Conservation (phyloP, 768 basidiomycete species). For the Mycena crocata region DNA sequence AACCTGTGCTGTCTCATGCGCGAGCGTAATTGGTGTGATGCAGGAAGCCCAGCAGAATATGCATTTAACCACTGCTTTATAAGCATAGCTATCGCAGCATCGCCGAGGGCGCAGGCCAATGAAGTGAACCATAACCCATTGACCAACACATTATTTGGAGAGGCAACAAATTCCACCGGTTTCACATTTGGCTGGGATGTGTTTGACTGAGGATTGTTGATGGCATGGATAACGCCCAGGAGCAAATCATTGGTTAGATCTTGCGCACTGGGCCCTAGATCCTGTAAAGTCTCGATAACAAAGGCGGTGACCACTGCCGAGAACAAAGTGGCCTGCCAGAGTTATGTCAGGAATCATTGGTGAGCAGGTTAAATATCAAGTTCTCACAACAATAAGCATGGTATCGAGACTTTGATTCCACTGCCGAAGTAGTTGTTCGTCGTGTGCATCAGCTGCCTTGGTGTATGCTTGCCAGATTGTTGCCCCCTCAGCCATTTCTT, state of each 20-base stretch:
- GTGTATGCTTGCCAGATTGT: slow-evolving; percentile 26
- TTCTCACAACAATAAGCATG: slow-evolving; percentile 25
- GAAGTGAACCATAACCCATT: slow-evolving; percentile 28
- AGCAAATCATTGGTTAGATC: slow-evolving; percentile 20
- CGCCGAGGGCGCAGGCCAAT: slow-evolving; percentile 25
- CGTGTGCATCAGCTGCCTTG: slow-evolving; percentile 20
- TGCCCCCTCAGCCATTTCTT: slow-evolving; percentile 26
- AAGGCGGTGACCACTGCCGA: slow-evolving; percentile 29
- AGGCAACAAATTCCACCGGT: slow-evolving; percentile 16
- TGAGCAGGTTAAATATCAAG: not conserved
- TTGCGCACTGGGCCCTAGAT: slow-evolving; percentile 21
- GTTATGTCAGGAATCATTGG: not conserved
- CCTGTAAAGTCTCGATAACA: slow-evolving; percentile 15
- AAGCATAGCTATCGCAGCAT: slow-evolving; percentile 26
- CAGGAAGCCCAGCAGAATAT: slow-evolving; percentile 26
- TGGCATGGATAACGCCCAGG: slow-evolving; percentile 7
- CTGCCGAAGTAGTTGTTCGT: slow-evolving; percentile 23
- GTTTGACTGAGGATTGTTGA: slow-evolving; percentile 15
- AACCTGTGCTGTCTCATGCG: slow-evolving; percentile 28
- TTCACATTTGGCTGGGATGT: slow-evolving; percentile 13
- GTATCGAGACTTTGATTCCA: slow-evolving; percentile 29
- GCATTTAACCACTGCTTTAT: slow-evolving; percentile 30
- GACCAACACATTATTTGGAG: slow-evolving; percentile 22
- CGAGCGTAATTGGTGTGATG: slow-evolving; percentile 22
- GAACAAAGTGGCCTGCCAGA: slow-evolving; percentile 26